phyloP scores from a whole-genome alignment of 768 basidiomycete genomes.

The Trametes cinnabarina region DNA sequence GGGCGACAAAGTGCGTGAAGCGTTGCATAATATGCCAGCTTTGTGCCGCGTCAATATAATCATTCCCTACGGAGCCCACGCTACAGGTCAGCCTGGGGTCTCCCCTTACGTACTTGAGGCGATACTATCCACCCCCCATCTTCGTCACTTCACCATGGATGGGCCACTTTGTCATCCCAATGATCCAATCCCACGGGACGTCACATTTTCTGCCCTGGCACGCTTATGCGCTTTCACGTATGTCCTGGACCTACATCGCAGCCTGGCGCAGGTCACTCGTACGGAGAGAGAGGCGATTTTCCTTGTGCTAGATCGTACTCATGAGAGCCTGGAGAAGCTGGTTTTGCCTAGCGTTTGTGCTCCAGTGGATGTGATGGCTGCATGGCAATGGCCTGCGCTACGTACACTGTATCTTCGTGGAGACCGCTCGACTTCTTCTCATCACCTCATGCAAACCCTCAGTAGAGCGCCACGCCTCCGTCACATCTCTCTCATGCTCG shows the following conservation, averaged over 20 bases:
- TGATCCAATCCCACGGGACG: not conserved
- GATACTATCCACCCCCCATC: not conserved
- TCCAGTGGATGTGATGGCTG: not conserved
- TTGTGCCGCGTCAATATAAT: not conserved
- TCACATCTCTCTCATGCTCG: not conserved
- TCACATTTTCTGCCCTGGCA: not conserved
- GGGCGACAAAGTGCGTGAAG: not conserved
- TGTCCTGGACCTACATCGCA: not conserved
- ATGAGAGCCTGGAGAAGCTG: not conserved
- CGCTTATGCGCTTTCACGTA: not conserved
- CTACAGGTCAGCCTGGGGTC: not conserved
- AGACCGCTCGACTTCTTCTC: not conserved
- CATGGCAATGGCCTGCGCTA: not conserved
- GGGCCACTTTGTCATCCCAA: not conserved
- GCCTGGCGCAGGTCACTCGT: not conserved
- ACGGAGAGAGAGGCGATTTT: not conserved
- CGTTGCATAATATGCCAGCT: not conserved
- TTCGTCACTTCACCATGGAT: not conserved
- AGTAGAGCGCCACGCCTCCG: not conserved
- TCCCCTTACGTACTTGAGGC: not conserved
- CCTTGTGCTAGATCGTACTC: not conserved
- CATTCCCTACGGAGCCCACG: not conserved
- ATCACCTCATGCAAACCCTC: not conserved
- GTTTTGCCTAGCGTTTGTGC: not conserved
- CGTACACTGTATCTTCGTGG: not conserved